Base-by-base conservation (phyloP, 169 alveolate species). In the Cryptosporidium tyzzeri region DNA sequence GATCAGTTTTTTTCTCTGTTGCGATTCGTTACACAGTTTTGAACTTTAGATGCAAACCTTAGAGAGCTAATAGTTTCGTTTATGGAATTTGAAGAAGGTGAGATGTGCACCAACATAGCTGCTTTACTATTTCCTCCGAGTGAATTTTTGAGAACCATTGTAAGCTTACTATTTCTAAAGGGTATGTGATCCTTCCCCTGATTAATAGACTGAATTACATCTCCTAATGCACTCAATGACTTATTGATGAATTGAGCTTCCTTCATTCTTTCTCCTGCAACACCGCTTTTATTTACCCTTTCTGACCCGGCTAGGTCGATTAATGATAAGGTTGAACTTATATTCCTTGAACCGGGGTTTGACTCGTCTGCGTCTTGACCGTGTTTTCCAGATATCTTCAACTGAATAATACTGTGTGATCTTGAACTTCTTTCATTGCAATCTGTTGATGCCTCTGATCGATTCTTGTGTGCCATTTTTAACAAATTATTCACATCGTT, bases 221-320 rank as follows among this genome's bases (percentile, higher is more conserved):
- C 95, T 1, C 97, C 96, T 70, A 95, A 84, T 41, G 96, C 94
- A 48, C 96, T 92, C n/a, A 96, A 84, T 31, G 96, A 91, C 84
- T 92, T 93, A 71, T 96, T 96, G 16, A 96, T 96, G 33, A 93
- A 41, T 65, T 92, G 92, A 14, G 97, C 92, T 91, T 96, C 98
- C 86, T 93, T 93, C 84, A 94, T 68, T 75, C 96, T 91, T 23
- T 94, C 95, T 18, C 98, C 98, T n/a, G 93, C 93, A n/a, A 94
- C 97, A 48, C 95, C 93, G 23, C 96, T 91, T 48, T 93, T 92
- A 59, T 94, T 93, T 0, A 94, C 92, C 74, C 96, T 94, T 70
- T 96, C 98, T 84, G 96, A 93, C 6, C 98, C 98, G 1, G 98
- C 98, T 39, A 96, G 86, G 91, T 96, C 98, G 10, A 96, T 93